Conservation (phyloP, 176 grass and related monocot genomes). For the Microstegium vimineum region DNA sequence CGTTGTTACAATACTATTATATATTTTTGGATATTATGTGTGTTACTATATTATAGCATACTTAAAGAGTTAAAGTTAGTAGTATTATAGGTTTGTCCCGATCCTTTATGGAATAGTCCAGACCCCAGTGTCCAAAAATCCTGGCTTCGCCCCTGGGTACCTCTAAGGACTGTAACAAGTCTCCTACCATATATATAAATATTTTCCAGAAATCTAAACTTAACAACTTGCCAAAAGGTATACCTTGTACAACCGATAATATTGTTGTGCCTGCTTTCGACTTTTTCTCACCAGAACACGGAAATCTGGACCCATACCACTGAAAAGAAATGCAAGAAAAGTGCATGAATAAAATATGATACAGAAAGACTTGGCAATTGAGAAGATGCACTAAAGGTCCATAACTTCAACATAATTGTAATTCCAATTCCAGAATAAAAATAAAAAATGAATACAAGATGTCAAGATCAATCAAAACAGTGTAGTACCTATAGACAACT, state of each 20-base stretch:
- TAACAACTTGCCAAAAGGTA: not conserved
- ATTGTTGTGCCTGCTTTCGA: no score
- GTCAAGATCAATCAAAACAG: not conserved
- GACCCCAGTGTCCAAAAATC: no score
- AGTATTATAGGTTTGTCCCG: no score
- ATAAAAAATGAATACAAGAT: constrained; percentile 8
- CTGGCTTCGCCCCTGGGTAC: no score
- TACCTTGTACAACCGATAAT: constrained; percentile 85
- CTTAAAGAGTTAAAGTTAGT: no score
- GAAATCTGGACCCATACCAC: constrained; percentile 92
- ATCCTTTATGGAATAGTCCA: no score
- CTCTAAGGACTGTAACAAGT: no score
- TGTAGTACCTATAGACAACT: constrained; percentile 77
- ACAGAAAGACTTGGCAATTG: not conserved
- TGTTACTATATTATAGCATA: no score
- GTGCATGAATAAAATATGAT: not conserved
- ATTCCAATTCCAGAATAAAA: not conserved
- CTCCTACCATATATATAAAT: not conserved
- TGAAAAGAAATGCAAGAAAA: constrained; percentile 36
- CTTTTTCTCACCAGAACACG: constrained; percentile 86
- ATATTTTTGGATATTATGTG: no score
- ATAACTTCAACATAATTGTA: not conserved
- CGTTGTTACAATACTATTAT: no score
- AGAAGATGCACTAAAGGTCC: not conserved
- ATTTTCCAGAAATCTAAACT: not conserved